These are phyloP conservation scores for Lichtheimia corymbifera DNA, from an alignment of 371 early-diverging fungal species.

Conservation along the genomic window DNA sequence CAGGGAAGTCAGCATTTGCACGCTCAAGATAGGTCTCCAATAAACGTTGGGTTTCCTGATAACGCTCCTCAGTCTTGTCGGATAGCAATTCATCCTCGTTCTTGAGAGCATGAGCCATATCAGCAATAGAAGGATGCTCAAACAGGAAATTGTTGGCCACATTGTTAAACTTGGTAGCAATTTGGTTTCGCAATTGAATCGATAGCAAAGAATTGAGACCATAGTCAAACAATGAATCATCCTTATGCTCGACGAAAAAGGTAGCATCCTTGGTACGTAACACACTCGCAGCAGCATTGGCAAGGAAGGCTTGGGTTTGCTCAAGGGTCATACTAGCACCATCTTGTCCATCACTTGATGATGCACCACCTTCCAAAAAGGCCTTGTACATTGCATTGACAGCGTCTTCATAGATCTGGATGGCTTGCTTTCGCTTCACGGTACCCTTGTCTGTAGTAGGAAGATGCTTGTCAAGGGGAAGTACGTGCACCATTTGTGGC, in stretches of 20 bases:
- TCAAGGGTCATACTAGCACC: neutral
- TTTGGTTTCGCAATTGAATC: slow-evolving; percentile 14
- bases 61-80: slow-evolving; percentile 7
- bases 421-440: slow-evolving; percentile 22
- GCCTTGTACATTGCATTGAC: slow-evolving; percentile 32
- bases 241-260: no score
- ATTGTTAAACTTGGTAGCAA: slow-evolving; percentile 18
- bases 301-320: neutral
- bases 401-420: slow-evolving; percentile 14
- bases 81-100: neutral
- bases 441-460: slow-evolving; percentile 37
- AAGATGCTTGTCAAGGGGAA: slow-evolving; percentile 26
- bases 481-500: slow-evolving; percentile 39
- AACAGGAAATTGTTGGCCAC: slow-evolving; percentile 38
- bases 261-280: neutral
- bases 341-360: neutral
- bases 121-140: slow-evolving; percentile 24
- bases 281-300: slow-evolving; percentile 5
- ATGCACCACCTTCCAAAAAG: slow-evolving; percentile 13
- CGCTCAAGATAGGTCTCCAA: slow-evolving; percentile 14
- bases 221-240: slow-evolving; percentile 17
- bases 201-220: slow-evolving; percentile 18
- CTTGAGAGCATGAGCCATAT: slow-evolving; percentile 12
- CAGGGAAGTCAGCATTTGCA: slow-evolving; percentile 24
- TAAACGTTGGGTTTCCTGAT: slow-evolving; percentile 12